These are phyloP conservation scores for Mycena epipterygia DNA, from an alignment of 768 basidiomycete genomes.

Conservation along the genomic window DNA sequence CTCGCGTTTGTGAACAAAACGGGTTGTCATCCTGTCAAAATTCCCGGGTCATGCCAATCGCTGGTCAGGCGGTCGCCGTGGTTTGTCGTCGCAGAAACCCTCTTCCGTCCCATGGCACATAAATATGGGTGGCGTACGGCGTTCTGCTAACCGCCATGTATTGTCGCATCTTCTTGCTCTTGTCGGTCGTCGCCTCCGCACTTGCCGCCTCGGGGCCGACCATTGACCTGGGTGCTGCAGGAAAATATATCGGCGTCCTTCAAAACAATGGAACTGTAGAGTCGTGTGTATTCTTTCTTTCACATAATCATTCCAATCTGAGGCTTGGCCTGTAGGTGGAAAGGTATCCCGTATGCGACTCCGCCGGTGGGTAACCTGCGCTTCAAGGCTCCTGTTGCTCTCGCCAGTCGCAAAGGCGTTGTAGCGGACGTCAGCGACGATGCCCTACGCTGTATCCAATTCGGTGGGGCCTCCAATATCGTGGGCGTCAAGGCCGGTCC, in stretches of 20 bases:
- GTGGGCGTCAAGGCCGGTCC: background rate
- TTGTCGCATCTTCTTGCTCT: background rate
- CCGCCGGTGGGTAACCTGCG: background rate
- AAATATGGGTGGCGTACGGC: background rate
- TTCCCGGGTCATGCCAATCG: too few species aligned
- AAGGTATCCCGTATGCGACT: background rate
- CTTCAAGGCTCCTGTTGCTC: background rate
- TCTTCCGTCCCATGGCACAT: background rate
- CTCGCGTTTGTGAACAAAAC: too few species aligned
- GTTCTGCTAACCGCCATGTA: background rate
- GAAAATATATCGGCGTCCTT: background rate
- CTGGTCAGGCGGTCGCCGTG: background rate
- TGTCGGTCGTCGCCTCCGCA: background rate
- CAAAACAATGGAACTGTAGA: background rate
- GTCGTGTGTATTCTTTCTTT: background rate
- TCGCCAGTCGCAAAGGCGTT: background rate
- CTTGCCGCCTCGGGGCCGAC: background rate
- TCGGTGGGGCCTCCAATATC: background rate
- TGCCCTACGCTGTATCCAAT: background rate
- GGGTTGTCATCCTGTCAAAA: too few species aligned
- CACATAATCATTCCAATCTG: background rate
- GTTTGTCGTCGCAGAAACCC: background rate
- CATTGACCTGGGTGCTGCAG: background rate
- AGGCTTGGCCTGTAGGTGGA: background rate
- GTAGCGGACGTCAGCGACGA: background rate